Percentiles rank a stretch among this genome's conserved stretches.
Evolutionary conservation across 83 land plant species (phyloP).

Genomic region (Picea abies): DNA sequence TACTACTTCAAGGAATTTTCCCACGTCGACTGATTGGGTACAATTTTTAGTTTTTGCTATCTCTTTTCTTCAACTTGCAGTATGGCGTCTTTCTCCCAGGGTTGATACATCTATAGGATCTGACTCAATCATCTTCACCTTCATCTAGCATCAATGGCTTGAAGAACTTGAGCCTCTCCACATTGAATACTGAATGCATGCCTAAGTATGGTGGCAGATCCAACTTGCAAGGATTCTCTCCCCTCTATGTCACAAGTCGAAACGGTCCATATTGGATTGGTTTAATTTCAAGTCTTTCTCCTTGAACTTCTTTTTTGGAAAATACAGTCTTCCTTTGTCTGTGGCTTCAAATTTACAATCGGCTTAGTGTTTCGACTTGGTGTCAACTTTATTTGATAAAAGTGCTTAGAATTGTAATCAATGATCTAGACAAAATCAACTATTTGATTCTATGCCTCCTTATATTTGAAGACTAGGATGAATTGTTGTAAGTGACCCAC

Average conservation of each 20-base stretch:
- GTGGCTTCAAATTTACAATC: not conserved
- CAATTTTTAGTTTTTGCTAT: too few relatives aligned
- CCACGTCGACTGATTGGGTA: too few relatives aligned
- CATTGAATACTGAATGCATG: not conserved
- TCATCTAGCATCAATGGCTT: not conserved
- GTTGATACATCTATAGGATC: too few relatives aligned
- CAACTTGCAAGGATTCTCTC: not conserved
- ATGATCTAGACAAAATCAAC: not conserved
- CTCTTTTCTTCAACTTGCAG: too few relatives aligned
- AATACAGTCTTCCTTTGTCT: not conserved
- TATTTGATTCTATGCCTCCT: not conserved
- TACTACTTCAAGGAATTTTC: too few relatives aligned
- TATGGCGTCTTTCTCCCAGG: too few relatives aligned
- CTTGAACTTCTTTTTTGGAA: not conserved
- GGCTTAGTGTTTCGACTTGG: not conserved
- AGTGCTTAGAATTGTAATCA: not conserved
- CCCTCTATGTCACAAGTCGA: not conserved
- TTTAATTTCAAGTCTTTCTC: not conserved
- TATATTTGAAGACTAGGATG: not conserved
- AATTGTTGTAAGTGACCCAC: not conserved
- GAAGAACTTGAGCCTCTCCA: not conserved
- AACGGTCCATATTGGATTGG: not conserved
- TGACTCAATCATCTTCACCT: too few relatives aligned
- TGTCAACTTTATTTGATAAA: not conserved
- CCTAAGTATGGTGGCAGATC: not conserved